Evolutionary conservation across 768 basidiomycete genomes (phyloP).

Genomic region (Boletus rubropictus): DNA sequence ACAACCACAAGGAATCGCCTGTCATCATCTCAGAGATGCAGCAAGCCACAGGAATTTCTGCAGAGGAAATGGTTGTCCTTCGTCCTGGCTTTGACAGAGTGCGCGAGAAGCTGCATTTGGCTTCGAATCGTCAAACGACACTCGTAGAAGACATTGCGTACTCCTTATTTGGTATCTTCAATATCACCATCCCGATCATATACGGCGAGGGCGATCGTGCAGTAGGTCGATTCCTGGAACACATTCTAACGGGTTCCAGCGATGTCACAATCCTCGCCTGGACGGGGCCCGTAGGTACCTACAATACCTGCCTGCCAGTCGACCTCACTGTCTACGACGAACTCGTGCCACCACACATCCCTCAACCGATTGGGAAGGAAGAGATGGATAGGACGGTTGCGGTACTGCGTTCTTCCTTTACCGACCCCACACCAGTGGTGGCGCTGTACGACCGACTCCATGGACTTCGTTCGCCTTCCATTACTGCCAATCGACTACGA

Average conservation of each 20-base stretch:
- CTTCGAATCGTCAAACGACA: neutral
- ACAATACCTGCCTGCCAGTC: neutral
- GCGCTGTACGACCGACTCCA: too few relatives aligned
- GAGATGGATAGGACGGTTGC: neutral
- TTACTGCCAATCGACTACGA: too few relatives aligned
- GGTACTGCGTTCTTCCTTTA: too few relatives aligned
- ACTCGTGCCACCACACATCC: neutral
- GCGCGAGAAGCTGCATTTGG: neutral
- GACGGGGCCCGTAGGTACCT: neutral
- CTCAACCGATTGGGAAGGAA: neutral
- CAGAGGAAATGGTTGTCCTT: neutral
- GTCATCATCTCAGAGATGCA: constrained; percentile 3
- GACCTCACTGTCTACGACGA: neutral
- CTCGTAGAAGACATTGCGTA: neutral
- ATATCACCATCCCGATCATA: neutral
- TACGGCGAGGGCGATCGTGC: neutral
- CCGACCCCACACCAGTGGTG: too few relatives aligned
- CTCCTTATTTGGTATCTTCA: neutral
- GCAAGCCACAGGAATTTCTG: neutral
- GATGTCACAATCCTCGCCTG: neutral
- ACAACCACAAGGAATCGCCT: constrained; percentile 6
- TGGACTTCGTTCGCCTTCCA: too few relatives aligned
- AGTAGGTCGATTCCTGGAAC: neutral
- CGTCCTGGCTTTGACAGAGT: neutral
- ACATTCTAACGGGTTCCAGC: neutral